phyloP scores from a whole-genome alignment of 2,329 filamentous ascomycete species.

The Epichloe scottii region DNA sequence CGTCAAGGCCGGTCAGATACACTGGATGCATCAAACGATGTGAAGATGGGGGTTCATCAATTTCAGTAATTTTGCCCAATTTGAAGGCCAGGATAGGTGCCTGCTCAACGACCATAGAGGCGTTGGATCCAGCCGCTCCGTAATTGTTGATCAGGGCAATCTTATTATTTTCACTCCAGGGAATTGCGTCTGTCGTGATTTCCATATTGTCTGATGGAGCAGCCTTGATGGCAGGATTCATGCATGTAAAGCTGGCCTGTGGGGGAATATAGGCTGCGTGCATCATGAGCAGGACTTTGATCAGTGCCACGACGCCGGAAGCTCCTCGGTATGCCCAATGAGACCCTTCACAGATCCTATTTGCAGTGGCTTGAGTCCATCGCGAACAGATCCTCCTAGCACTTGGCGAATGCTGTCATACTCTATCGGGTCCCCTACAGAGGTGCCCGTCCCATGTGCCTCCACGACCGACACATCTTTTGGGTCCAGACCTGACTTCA shows the following conservation, averaged over 20 bases:
- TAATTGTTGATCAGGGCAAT: constrained; percentile 23
- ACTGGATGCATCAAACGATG: not conserved
- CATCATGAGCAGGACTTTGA: constrained; percentile 23
- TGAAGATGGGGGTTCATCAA: not conserved
- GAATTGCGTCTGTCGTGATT: constrained; percentile 22
- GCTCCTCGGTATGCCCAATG: constrained; percentile 44
- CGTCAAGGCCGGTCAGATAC: constrained; percentile 2
- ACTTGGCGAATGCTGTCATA: constrained; percentile 52
- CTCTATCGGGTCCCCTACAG: constrained; percentile 71
- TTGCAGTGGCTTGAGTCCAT: not conserved
- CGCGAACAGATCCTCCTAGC: constrained; percentile 19
- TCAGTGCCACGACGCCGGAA: constrained; percentile 16
- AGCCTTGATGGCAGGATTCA: constrained; percentile 21
- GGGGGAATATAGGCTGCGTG: constrained; percentile 13
- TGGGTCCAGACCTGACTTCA: constrained; percentile 60
- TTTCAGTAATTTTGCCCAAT: no score
- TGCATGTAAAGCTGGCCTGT: constrained; percentile 19
- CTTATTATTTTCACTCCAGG: constrained; percentile 11
- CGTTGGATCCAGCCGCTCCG: constrained; percentile 24
- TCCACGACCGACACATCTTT: constrained; percentile 71
- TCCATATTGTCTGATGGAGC: constrained; percentile 11
- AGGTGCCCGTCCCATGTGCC: constrained; percentile 81
- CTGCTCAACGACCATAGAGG: constrained; percentile 13
- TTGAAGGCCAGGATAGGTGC: constrained; percentile 2
- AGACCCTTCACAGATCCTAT: constrained; percentile 43